These are phyloP conservation scores for Suhomyces sp. DNA, from an alignment of 805 yeast species.

Conservation along the genomic window DNA sequence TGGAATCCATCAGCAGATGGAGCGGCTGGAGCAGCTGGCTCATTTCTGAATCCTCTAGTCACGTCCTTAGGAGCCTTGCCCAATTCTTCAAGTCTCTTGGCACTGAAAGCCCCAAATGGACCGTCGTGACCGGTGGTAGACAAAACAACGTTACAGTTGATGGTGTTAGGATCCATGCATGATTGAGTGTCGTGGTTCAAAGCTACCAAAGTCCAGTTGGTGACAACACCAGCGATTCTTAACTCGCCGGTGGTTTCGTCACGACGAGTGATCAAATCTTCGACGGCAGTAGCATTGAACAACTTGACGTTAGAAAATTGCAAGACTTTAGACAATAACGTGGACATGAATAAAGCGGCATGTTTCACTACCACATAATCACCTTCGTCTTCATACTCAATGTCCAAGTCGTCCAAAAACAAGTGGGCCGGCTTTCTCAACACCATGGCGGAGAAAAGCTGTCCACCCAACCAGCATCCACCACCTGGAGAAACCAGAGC, in stretches of 20 bases:
- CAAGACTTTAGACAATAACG: constrained; percentile 65
- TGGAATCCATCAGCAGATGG: constrained; percentile 22
- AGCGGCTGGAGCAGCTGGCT: constrained; percentile 2
- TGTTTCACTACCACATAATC: constrained; percentile 78
- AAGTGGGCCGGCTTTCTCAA: constrained; percentile 75
- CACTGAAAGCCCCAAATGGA: constrained; percentile 77
- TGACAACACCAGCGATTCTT: constrained; percentile 75
- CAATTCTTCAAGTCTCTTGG: constrained; percentile 52
- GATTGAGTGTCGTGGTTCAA: constrained; percentile 74
- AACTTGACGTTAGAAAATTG: constrained; percentile 71
- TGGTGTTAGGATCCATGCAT: constrained; percentile 81
- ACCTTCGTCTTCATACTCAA: constrained; percentile 75
- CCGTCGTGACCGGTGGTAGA: constrained; percentile 83
- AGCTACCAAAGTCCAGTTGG: constrained; percentile 79
- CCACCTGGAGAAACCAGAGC: constrained; percentile 78
- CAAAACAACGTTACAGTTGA: constrained; percentile 60
- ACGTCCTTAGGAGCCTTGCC: constrained; percentile 39
- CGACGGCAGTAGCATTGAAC: constrained; percentile 79
- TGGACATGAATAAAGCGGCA: constrained; percentile 74
- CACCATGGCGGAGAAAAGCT: constrained; percentile 73
- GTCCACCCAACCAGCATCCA: constrained; percentile 79
- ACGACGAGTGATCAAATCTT: constrained; percentile 72
- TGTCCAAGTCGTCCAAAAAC: constrained; percentile 60
- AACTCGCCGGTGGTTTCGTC: constrained; percentile 54
- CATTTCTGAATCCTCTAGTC: constrained; percentile 34